Conservation (phyloP, 495 filamentous ascomycete species). For the Penicillium steckii region DNA sequence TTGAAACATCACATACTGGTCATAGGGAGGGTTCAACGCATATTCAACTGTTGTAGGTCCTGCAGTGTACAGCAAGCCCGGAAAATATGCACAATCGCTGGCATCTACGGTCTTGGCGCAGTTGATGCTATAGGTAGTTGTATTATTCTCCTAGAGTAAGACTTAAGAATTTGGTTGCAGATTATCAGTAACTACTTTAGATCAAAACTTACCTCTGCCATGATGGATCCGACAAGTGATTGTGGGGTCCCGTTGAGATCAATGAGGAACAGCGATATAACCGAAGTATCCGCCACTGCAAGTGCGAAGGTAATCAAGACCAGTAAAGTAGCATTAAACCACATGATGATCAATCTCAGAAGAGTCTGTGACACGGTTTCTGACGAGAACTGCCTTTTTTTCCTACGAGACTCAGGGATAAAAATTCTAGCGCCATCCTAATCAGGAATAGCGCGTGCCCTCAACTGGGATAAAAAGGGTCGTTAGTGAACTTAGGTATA, state of each 20-base stretch:
- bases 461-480: too few relatives aligned
- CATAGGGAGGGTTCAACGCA: neutral
- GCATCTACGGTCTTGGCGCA: neutral
- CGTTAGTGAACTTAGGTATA: too few relatives aligned
- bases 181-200: neutral
- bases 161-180: too few relatives aligned
- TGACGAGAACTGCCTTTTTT: too few relatives aligned
- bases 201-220: neutral
- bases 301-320: neutral
- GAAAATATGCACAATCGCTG: neutral
- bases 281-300: neutral
- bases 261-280: constrained; percentile 2
- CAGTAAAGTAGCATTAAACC: neutral
- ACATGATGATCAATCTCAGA: neutral
- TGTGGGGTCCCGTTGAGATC: neutral
- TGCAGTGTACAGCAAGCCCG: neutral
- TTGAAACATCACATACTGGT: neutral
- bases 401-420: neutral
- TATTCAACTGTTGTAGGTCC: constrained; percentile 1
- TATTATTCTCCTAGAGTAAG: neutral
- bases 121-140: neutral
- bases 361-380: too few relatives aligned
- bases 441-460: neutral
- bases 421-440: too few relatives aligned
- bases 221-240: neutral